These are phyloP conservation scores for Phytopythium boreale DNA, from an alignment of 352 stramenopile genomes.

Conservation along the genomic window DNA sequence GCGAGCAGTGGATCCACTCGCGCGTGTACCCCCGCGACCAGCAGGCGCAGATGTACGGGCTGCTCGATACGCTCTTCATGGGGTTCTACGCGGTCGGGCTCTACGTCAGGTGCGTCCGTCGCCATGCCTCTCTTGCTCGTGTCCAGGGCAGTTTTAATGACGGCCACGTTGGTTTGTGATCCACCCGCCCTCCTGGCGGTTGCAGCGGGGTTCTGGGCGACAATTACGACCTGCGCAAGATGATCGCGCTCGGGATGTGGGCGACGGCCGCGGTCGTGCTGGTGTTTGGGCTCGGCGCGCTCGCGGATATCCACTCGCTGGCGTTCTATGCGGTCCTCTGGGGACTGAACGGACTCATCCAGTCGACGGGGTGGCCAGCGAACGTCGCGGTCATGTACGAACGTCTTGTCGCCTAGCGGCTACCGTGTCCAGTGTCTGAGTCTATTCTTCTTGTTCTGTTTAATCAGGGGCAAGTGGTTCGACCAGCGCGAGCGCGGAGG, in stretches of 20 bases:
- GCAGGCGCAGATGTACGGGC: constrained; percentile 77
- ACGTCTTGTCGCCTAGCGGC: too few relatives aligned
- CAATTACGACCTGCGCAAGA: constrained; percentile 59
- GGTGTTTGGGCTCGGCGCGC: constrained; percentile 55
- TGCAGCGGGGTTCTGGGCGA: constrained; percentile 64
- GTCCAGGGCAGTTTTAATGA: not conserved
- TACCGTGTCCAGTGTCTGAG: not conserved
- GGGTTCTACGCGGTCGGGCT: constrained; percentile 67
- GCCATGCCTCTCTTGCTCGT: not conserved
- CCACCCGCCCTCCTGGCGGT: not conserved
- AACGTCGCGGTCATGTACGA: constrained; percentile 82
- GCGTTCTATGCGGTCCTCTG: constrained; percentile 70
- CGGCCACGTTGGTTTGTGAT: not conserved
- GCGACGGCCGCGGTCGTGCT: constrained; percentile 53
- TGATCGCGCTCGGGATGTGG: constrained; percentile 74
- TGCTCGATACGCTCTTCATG: constrained; percentile 84
- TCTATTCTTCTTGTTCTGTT: constrained; percentile 21
- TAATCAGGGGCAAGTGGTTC: constrained; percentile 94
- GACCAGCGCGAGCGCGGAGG: constrained; percentile 61
- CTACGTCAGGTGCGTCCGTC: constrained; percentile 48
- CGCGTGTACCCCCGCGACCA: constrained; percentile 48
- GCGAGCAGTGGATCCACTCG: constrained; percentile 76
- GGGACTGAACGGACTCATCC: constrained; percentile 76
- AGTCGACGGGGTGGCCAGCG: constrained; percentile 73
- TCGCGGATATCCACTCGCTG: constrained; percentile 62